A percentile compares a stretch with the other conserved stretches of the same genome.
These are phyloP conservation scores for Bryum argenteum DNA, from an alignment of 225 moss, liverwort and hornwort species.

Conservation along the genomic window DNA sequence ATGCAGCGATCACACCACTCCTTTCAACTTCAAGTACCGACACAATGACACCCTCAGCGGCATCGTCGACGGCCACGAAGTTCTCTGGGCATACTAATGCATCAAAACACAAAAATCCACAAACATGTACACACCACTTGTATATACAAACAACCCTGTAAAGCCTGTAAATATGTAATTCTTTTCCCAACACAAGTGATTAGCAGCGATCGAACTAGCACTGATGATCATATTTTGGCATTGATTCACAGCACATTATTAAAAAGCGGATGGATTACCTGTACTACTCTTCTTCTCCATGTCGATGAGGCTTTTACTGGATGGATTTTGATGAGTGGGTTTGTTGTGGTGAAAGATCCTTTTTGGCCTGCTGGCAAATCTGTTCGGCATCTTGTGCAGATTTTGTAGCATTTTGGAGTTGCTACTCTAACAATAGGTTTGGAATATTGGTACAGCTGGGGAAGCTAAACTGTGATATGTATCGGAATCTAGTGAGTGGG, in stretches of 20 bases:
- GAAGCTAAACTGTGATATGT: too few relatives aligned
- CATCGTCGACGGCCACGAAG: slow-evolving; percentile 50
- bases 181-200: slow-evolving; percentile 39
- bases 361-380: background rate
- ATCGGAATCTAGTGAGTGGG: too few relatives aligned
- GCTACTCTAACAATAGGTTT: background rate
- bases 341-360: too few relatives aligned
- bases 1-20: slow-evolving; percentile 36
- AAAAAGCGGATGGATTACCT: too few relatives aligned
- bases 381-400: background rate
- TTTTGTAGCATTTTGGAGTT: background rate
- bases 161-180: slow-evolving; percentile 47
- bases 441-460: background rate
- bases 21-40: slow-evolving; percentile 50
- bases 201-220: background rate
- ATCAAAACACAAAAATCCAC: slow-evolving; percentile 24
- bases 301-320: too few relatives aligned
- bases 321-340: too few relatives aligned
- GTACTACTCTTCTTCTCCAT: too few relatives aligned
- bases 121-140: slow-evolving; percentile 42
- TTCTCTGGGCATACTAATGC: slow-evolving; percentile 58
- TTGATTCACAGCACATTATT: too few relatives aligned
- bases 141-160: slow-evolving; percentile 52
- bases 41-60: slow-evolving; percentile 38
- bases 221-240: too few relatives aligned